Percentiles rank a stretch among this genome's conserved stretches.
phyloP scores from a whole-genome alignment of 192 early-diverging fungal genomes.

The Lunasporangiospora selenospora region DNA sequence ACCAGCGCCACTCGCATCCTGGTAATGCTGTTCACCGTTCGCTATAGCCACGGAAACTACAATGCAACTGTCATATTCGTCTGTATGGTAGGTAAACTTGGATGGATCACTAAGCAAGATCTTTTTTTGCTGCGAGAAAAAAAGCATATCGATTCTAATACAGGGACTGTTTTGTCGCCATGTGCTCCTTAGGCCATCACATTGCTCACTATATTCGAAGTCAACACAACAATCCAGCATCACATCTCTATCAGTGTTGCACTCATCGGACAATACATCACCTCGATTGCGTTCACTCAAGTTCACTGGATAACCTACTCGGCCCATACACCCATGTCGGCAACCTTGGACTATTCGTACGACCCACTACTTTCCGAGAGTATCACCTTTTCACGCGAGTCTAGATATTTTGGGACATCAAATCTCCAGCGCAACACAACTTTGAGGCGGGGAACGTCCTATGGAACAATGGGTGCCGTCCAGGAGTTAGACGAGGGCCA shows the following conservation, averaged over 20 bases:
- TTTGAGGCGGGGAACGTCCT: conserved; percentile 22
- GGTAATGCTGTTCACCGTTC: conserved; percentile 20
- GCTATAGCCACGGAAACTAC: conserved; percentile 42
- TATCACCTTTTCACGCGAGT: conserved; percentile 44
- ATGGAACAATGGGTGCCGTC: conserved; percentile 36
- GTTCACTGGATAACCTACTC: conserved; percentile 46
- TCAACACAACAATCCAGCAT: conserved; percentile 35
- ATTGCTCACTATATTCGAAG: conserved; percentile 24
- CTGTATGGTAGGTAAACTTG: conserved; percentile 22
- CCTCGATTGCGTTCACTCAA: conserved; percentile 24
- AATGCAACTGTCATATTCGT: conserved; percentile 33
- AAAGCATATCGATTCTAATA: too few relatives aligned
- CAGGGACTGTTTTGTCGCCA: too few relatives aligned
- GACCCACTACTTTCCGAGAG: conserved; percentile 29
- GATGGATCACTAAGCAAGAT: too few relatives aligned
- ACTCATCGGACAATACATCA: conserved; percentile 18
- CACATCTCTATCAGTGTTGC: conserved; percentile 6
- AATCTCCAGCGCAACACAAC: not conserved
- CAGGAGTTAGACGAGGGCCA: conserved; percentile 33
- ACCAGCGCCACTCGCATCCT: conserved; percentile 15
- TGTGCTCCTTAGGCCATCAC: conserved; percentile 41
- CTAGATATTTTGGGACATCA: conserved; percentile 15
- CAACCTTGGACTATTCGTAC: conserved; percentile 28
- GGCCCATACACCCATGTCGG: conserved; percentile 46
- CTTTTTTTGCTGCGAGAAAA: too few relatives aligned